Evolutionary conservation across 1,284 basidiomycete genomes (phyloP), one percentile per base, ranked within the genome.

Genomic region (Sphagnurus paluster): DNA sequence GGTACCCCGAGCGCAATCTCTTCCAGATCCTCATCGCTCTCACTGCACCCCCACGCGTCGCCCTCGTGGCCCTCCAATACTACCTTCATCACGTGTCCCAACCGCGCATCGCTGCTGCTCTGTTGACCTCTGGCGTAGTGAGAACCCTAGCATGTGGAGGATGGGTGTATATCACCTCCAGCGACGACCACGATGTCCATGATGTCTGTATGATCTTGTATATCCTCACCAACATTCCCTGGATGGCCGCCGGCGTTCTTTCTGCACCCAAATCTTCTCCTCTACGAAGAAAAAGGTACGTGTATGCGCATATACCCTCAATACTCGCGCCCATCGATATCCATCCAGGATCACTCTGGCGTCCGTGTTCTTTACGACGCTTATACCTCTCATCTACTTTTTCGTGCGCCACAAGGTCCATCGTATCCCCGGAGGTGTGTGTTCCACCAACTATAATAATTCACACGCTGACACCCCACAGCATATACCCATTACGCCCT

Each of bases 1-100:
- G 91, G 85, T 92, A 88, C 53, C 91, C 90, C 16, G 88, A 96
- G 55, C 76, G 93, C 49, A 93, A 87, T 52, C 65, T 93, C 36
- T 97, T 98, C 61, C 94, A 98, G 56, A 83, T 96, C 39, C 71
- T 95, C 38, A 95, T 97, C 56, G 94, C 94, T 10, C 64, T 95
- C 26, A 88, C 85, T 33, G 83, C 90, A 39, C 86, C 88, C 5
- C 93, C 93, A 0, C 84, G 94, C 3, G 86, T 98, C 59, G 74
- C 79, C 6, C 75, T 95, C 20, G 80, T 95, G 23, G 72, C 79
- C 17, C 67, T 93, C 16, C 86, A 90, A 56, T 92, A 87, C 65
- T 77, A 84, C 48, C 65, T 87, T 19, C 76, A 80, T 36, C 71
- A 75, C 26, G 62, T 71, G 1, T 23, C 63, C 7, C 56, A 60